These are phyloP conservation scores for Penicillium manginii DNA, from an alignment of 495 filamentous ascomycete species.

Conservation along the genomic window DNA sequence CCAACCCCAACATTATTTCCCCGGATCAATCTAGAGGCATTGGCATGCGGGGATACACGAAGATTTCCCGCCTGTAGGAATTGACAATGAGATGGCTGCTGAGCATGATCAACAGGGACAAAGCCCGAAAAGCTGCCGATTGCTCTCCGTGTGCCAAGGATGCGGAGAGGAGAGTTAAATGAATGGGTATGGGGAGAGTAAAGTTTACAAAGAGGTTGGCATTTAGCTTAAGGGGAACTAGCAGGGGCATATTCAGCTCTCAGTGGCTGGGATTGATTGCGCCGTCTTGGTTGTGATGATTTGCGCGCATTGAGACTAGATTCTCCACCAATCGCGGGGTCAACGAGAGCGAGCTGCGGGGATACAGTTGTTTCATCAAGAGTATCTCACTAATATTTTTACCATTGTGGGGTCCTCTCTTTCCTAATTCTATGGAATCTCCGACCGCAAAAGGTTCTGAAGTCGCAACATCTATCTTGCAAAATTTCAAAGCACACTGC, in stretches of 20 bases:
- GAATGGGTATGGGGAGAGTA: background rate
- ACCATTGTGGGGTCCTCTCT: no score
- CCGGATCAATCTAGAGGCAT: background rate
- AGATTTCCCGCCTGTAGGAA: conserved; percentile 4
- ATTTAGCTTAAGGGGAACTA: background rate
- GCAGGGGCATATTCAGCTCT: background rate
- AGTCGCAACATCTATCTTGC: no score
- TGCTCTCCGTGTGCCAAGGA: conserved; percentile 5
- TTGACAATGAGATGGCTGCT: background rate
- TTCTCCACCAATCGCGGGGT: conserved; percentile 26
- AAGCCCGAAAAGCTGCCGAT: background rate
- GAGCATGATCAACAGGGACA: background rate
- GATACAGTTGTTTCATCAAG: background rate
- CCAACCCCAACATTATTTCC: background rate
- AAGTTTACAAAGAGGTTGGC: background rate
- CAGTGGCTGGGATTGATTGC: conserved; percentile 13
- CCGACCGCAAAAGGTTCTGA: no score
- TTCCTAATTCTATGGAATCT: no score
- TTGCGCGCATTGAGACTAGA: conserved; percentile 4
- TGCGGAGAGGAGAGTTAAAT: background rate
- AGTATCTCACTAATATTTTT: background rate
- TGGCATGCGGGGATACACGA: background rate
- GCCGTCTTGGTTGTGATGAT: conserved; percentile 22
- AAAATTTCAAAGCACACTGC: no score
- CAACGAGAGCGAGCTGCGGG: background rate